Percentiles rank a stretch among this genome's conserved stretches.
These are phyloP conservation scores for Sicyos baderoa DNA, from an alignment of 306 rosid genomes.

Conservation along the genomic window DNA sequence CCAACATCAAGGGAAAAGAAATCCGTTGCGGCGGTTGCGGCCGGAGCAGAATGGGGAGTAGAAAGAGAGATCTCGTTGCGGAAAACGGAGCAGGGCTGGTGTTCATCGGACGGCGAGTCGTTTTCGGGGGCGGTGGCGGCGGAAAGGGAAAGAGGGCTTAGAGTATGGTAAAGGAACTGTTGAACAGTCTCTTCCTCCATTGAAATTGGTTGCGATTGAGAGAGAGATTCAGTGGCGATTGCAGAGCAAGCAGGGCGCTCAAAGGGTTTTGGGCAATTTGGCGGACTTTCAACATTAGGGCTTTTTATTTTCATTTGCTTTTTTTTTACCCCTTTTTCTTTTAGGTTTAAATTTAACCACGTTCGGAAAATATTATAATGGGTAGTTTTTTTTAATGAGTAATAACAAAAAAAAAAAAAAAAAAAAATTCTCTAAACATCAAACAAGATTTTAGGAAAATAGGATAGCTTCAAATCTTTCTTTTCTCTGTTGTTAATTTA, in stretches of 20 bases:
- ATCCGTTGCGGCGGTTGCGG: constrained; percentile 33
- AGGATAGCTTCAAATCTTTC: too few relatives aligned
- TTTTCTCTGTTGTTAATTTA: too few relatives aligned
- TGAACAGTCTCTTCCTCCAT: constrained; percentile 37
- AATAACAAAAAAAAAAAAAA: too few relatives aligned
- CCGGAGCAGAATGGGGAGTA: constrained; percentile 28
- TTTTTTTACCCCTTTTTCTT: too few relatives aligned
- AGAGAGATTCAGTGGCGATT: not conserved
- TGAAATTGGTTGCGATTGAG: not conserved
- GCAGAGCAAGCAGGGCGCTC: not conserved
- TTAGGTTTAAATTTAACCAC: too few relatives aligned
- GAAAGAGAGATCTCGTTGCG: constrained; percentile 61
- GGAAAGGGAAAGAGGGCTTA: constrained; percentile 36
- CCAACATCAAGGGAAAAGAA: constrained; percentile 68
- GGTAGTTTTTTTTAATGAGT: too few relatives aligned
- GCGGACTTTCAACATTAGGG: not conserved
- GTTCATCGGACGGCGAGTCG: constrained; percentile 29
- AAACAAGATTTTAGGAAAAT: too few relatives aligned
- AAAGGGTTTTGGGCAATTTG: not conserved
- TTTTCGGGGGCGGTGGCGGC: constrained; percentile 7
- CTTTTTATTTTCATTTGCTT: not conserved
- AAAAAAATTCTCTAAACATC: too few relatives aligned
- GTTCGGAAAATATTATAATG: too few relatives aligned
- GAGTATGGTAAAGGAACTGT: constrained; percentile 48
- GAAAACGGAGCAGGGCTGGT: constrained; percentile 48